A percentile compares a stretch with the other conserved stretches of the same genome.
These are phyloP conservation scores for Hondaea fermentalgiana DNA, from an alignment of 108 stramenopile genomes.

Conservation along the genomic window DNA sequence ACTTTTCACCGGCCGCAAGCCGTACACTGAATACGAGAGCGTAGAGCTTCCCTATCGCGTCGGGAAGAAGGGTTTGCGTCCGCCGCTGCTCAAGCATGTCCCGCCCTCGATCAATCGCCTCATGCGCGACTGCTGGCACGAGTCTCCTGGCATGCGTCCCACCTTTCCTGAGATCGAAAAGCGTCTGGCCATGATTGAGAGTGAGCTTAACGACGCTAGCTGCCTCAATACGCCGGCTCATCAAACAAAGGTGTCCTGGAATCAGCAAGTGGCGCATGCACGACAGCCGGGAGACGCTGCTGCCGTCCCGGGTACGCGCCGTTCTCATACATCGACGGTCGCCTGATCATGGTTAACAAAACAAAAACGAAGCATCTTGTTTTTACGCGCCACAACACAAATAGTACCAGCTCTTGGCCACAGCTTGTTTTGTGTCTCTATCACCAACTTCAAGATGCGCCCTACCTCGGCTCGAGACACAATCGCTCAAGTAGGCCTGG, in stretches of 20 bases:
- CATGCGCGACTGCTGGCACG: slow-evolving; percentile 30
- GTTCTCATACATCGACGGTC: too few relatives aligned
- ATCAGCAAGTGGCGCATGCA: background rate
- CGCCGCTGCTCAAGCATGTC: background rate
- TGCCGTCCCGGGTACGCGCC: too few relatives aligned
- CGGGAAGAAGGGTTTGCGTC: slow-evolving; percentile 18
- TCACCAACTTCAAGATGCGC: too few relatives aligned
- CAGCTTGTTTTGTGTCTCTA: too few relatives aligned
- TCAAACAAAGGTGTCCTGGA: slow-evolving; percentile 1
- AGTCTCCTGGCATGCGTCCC: slow-evolving; percentile 6
- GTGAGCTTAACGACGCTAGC: background rate
- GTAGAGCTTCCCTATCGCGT: slow-evolving; percentile 11
- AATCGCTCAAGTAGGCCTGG: too few relatives aligned
- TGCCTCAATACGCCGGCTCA: slow-evolving; percentile 6
- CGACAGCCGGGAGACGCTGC: too few relatives aligned
- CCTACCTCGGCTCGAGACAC: too few relatives aligned
- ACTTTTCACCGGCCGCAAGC: slow-evolving; percentile 8
- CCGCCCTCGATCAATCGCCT: background rate
- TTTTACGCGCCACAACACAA: too few relatives aligned
- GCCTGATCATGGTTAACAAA: too few relatives aligned
- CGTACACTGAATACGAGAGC: background rate
- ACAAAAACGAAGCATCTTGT: too few relatives aligned
- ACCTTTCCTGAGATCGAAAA: slow-evolving; percentile 15
- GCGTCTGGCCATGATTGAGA: slow-evolving; percentile 8
- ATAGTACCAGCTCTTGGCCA: too few relatives aligned